These are phyloP conservation scores for Phialophora chinensis DNA, from an alignment of 2,329 filamentous ascomycete species.

Conservation along the genomic window DNA sequence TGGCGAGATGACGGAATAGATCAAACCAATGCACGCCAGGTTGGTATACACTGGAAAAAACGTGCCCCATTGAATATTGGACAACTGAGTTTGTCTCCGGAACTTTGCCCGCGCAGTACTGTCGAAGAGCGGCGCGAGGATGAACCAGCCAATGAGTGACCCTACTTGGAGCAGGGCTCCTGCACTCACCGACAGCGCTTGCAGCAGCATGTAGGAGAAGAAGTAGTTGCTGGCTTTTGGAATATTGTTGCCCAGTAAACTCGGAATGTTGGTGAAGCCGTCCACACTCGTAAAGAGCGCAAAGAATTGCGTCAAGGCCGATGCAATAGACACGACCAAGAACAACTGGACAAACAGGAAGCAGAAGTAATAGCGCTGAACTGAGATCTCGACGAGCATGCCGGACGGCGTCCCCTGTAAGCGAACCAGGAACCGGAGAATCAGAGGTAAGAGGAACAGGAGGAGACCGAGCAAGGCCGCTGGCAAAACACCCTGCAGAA, in stretches of 20 bases:
- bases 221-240: constrained; percentile 94
- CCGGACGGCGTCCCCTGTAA: constrained; percentile 84
- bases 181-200: constrained; percentile 88
- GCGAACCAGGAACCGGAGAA: constrained; percentile 74
- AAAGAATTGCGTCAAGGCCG: constrained; percentile 71
- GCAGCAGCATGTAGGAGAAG: constrained; percentile 97
- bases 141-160: constrained; percentile 79
- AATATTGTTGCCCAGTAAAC: constrained; percentile 76
- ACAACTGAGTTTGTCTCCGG: constrained; percentile 78
- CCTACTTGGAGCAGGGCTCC: constrained; percentile 84
- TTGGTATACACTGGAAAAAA: constrained; percentile 98
- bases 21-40: constrained; percentile 86
- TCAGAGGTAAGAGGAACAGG: constrained; percentile 78
- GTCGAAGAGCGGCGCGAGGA: constrained; percentile 80
- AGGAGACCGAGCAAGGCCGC: constrained; percentile 76
- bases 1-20: constrained; percentile 88
- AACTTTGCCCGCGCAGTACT: constrained; percentile 84
- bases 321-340: constrained; percentile 85
- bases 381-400: constrained; percentile 76
- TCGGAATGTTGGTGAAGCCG: constrained; percentile 71
- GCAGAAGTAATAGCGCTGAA: constrained; percentile 89
- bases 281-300: constrained; percentile 68
- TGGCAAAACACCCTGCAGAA: constrained; percentile 86
- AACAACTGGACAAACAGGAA: constrained; percentile 97
- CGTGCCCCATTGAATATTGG: constrained; percentile 82